Conservation (phyloP, 768 basidiomycete species). For the Rubroboletus satanas region DNA sequence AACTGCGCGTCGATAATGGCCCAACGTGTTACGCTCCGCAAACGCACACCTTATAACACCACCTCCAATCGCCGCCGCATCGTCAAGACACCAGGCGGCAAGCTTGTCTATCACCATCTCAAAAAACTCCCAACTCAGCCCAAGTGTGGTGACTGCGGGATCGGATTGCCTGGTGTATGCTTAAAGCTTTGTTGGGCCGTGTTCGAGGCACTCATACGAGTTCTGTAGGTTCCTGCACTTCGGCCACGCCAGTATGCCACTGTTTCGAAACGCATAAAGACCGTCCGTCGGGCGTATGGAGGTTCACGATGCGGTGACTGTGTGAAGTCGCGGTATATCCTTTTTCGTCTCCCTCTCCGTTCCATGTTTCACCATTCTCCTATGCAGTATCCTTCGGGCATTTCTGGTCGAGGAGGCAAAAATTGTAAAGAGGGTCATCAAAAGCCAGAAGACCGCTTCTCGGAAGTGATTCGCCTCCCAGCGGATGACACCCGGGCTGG, state of each 20-base stretch:
- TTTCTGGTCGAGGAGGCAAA: conserved; percentile 99
- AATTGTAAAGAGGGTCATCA: conserved; percentile 99
- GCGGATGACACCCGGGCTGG: not conserved
- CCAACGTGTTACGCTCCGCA: conserved; percentile 99
- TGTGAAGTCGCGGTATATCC: conserved; percentile 84
- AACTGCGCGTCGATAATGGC: conserved; percentile 57
- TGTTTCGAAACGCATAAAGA: conserved; percentile 96
- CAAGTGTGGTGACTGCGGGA: conserved; percentile 98
- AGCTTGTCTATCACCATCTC: conserved; percentile 96
- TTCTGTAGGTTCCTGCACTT: conserved; percentile 79
- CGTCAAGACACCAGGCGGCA: conserved; percentile 97
- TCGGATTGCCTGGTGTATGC: conserved; percentile 90
- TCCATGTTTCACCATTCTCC: not conserved
- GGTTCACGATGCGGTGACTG: conserved; percentile 96
- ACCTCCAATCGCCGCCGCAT: conserved; percentile 92
- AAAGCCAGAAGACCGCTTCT: conserved; percentile 53
- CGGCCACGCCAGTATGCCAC: conserved; percentile 94
- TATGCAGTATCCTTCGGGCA: conserved; percentile 84
- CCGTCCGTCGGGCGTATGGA: conserved; percentile 93
- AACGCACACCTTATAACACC: conserved; percentile 98
- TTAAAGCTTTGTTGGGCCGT: not conserved
- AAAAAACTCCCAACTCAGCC: conserved; percentile 90
- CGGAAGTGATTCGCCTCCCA: conserved; percentile 22
- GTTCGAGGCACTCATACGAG: not conserved
- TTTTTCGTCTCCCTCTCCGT: not conserved